A percentile compares a stretch with the other conserved stretches of the same genome.
These are phyloP conservation scores for Solanum infundibuliforme DNA, from an alignment of 257 asterid species.

Conservation along the genomic window DNA sequence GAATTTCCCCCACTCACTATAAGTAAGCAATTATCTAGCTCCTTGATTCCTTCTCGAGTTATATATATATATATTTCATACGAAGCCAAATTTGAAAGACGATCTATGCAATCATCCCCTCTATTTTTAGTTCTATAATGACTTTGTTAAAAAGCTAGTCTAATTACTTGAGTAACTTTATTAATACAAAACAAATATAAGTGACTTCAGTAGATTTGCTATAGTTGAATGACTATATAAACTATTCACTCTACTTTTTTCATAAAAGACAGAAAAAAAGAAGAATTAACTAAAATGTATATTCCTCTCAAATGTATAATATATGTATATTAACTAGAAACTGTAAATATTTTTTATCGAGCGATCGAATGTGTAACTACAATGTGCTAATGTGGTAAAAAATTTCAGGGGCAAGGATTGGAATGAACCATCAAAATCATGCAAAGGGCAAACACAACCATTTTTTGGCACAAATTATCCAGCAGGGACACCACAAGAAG, in stretches of 20 bases:
- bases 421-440: conserved; percentile 48
- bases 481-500: conserved; percentile 37
- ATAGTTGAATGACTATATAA: not conserved
- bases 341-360: not conserved
- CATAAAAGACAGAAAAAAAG: not conserved
- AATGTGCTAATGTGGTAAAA: not conserved
- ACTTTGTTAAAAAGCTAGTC: not conserved
- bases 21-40: conserved; percentile 26
- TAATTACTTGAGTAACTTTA: not conserved
- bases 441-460: conserved; percentile 54
- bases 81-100: not conserved
- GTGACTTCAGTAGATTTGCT: not conserved
- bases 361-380: too few relatives aligned
- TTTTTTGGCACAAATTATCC: conserved; percentile 50
- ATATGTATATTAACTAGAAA: too few relatives aligned
- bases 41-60: not conserved
- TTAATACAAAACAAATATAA: too few relatives aligned
- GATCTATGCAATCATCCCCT: too few relatives aligned
- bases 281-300: not conserved
- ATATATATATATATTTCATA: not conserved
- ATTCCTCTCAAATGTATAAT: too few relatives aligned
- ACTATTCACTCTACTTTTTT: not conserved
- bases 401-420: conserved; percentile 65
- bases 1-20: conserved; percentile 83
- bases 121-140: not conserved